Evolutionary conservation across 306 rosid genomes (phyloP).

Genomic region (Rubus parviflorus): DNA sequence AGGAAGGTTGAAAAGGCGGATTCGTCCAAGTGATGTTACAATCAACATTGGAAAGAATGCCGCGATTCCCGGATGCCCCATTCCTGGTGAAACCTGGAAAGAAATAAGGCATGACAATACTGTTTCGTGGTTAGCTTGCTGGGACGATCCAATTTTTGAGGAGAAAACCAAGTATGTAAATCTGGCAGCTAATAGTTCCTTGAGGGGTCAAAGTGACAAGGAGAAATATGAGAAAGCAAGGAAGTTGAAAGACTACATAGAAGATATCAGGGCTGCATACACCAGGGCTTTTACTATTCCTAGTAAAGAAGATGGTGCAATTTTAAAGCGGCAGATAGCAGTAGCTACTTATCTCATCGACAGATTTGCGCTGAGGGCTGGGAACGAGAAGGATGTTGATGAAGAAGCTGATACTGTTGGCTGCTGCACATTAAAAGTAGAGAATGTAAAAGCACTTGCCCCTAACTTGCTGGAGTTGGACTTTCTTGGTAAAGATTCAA

Average conservation of each 20-base stretch:
- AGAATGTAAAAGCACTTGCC: conserved; percentile 71
- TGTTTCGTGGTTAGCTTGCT: conserved; percentile 92
- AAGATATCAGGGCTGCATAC: conserved; percentile 76
- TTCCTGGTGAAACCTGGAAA: conserved; percentile 94
- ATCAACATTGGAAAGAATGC: conserved; percentile 81
- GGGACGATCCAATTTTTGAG: conserved; percentile 90
- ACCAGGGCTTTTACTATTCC: conserved; percentile 60
- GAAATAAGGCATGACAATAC: conserved; percentile 83
- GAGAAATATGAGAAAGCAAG: conserved; percentile 97
- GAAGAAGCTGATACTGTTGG: conserved; percentile 99
- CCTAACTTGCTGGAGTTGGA: conserved; percentile 83
- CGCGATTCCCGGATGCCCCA: conserved; percentile 89
- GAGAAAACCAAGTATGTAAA: conserved; percentile 85
- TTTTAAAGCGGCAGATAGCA: conserved; percentile 73
- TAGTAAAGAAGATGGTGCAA: conserved; percentile 53
- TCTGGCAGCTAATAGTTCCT: conserved; percentile 90
- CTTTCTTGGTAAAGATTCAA: conserved; percentile 99
- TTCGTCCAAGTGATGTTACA: conserved; percentile 77
- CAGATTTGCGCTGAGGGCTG: conserved; percentile 96
- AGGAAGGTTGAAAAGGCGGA: conserved; percentile 82
- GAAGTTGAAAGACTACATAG: conserved; percentile 78
- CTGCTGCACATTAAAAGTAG: conserved; percentile 96
- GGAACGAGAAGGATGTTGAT: conserved; percentile 98
- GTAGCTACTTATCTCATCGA: conserved; percentile 98
- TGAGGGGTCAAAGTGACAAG: conserved; percentile 97